Evolutionary conservation across 2,329 filamentous ascomycete genomes (phyloP).

Genomic region (Aulographum hederae): DNA sequence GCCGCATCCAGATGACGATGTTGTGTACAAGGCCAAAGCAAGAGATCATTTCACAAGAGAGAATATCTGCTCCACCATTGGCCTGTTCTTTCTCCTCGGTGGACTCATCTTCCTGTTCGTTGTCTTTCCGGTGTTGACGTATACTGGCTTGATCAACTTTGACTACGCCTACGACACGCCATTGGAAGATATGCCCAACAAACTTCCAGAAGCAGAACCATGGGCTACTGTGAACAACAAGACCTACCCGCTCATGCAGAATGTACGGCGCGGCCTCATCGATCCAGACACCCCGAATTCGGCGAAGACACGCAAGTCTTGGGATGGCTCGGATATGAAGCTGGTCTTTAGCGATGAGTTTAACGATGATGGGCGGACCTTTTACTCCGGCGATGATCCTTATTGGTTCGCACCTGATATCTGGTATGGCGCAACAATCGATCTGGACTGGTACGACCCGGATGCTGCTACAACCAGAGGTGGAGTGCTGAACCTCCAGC

Average conservation of each 20-base stretch:
- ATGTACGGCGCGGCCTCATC: conserved; percentile 28
- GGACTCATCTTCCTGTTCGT: conserved; percentile 33
- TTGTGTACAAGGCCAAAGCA: conserved; percentile 21
- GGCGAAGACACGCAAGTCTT: conserved; percentile 25
- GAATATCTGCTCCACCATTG: conserved; percentile 23
- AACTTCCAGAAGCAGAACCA: conserved; percentile 10
- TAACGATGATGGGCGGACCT: conserved; percentile 32
- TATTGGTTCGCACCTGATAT: conserved; percentile 34
- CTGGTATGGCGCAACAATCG: conserved; percentile 35
- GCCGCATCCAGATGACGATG: conserved; percentile 31
- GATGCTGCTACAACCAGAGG: conserved; percentile 31
- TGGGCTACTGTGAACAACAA: conserved; percentile 31
- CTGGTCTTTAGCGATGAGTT: conserved; percentile 40
- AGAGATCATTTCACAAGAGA: conserved; percentile 26
- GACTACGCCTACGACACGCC: conserved; percentile 20
- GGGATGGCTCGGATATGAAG: conserved; percentile 26
- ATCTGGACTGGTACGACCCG: conserved; percentile 33
- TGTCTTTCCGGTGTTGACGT: conserved; percentile 30
- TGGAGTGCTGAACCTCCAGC: conserved; percentile 25
- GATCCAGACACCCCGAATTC: conserved; percentile 31
- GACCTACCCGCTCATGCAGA: conserved; percentile 28
- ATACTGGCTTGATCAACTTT: conserved; percentile 20
- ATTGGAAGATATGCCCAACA: conserved; percentile 19
- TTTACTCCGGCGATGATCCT: conserved; percentile 38
- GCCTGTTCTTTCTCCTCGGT: conserved; percentile 24